phyloP scores from a whole-genome alignment of 371 early-diverging fungal genomes.

The Thermomucor indicae-seudaticae region DNA sequence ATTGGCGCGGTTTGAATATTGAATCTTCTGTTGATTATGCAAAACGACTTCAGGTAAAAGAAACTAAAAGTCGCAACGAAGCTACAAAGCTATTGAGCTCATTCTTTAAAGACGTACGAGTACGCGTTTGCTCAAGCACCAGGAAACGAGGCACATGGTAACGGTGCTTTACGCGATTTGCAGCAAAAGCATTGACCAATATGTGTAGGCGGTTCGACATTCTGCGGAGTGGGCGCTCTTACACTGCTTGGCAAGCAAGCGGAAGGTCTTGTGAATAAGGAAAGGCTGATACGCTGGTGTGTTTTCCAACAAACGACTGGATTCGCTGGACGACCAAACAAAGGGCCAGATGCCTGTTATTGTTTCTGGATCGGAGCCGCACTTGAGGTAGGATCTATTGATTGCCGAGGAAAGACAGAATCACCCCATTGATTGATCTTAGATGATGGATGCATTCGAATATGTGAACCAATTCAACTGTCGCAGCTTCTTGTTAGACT shows the following conservation, averaged over 20 bases:
- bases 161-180: not conserved
- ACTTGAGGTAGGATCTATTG: constrained; percentile 44
- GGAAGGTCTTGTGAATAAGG: constrained; percentile 56
- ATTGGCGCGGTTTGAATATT: constrained; percentile 81
- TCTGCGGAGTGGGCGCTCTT: constrained; percentile 89
- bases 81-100: not conserved
- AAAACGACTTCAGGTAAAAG: constrained; percentile 50
- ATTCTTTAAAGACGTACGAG: constrained; percentile 61
- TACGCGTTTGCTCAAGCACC: constrained; percentile 79
- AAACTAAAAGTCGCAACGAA: not conserved
- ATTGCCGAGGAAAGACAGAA: not conserved
- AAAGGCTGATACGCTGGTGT: constrained; percentile 74
- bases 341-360: constrained; percentile 95
- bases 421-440: not conserved
- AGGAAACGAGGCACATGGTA: constrained; percentile 85
- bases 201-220: constrained; percentile 73
- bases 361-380: constrained; percentile 97
- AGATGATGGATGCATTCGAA: constrained; percentile 42
- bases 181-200: not conserved
- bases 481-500: constrained; percentile 56
- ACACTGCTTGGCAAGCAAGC: constrained; percentile 60
- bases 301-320: constrained; percentile 76
- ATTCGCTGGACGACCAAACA: constrained; percentile 92
- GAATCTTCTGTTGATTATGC: constrained; percentile 65
- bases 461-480: constrained; percentile 56